A percentile compares a stretch with the other conserved stretches of the same genome.
Evolutionary conservation across 305 asterid species (phyloP).

Genomic region (Plantago rigida): DNA sequence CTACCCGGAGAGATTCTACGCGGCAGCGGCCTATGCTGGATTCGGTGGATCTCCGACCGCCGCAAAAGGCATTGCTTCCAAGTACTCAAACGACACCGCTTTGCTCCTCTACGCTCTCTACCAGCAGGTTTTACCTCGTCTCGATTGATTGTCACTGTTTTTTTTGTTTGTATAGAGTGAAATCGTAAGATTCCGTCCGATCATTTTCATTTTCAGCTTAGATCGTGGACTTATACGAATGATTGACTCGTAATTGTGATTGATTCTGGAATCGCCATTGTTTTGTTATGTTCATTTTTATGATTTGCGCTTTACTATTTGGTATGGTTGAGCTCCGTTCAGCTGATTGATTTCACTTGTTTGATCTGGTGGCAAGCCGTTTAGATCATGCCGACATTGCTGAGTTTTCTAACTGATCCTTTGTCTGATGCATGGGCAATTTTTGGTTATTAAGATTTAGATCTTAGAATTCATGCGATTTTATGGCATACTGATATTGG

Average conservation of each 20-base stretch:
- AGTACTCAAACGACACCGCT: conserved; percentile 70
- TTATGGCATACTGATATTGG: no score
- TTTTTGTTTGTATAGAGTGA: conserved; percentile 10
- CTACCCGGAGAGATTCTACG: conserved; percentile 81
- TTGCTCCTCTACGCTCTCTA: conserved; percentile 79
- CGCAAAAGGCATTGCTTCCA: conserved; percentile 57
- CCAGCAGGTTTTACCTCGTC: conserved; percentile 58
- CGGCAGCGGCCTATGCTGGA: conserved; percentile 87
- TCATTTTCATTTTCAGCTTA: conserved; percentile 15
- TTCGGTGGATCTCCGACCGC: conserved; percentile 70
- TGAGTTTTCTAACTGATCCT: neutral
- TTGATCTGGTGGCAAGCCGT: neutral
- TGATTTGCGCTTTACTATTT: neutral
- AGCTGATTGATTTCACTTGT: neutral
- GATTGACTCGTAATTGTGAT: neutral
- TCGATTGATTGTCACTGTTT: conserved; percentile 18
- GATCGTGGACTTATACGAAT: neutral
- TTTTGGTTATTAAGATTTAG: neutral
- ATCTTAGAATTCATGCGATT: no score
- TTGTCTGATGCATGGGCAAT: neutral
- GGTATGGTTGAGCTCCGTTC: neutral
- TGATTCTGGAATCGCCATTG: neutral
- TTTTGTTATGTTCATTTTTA: neutral
- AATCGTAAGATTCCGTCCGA: conserved; percentile 30
- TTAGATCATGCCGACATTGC: neutral